Evolutionary conservation across 1,284 basidiomycete genomes (phyloP).

Genomic region (Pseudozyma thailandica): DNA sequence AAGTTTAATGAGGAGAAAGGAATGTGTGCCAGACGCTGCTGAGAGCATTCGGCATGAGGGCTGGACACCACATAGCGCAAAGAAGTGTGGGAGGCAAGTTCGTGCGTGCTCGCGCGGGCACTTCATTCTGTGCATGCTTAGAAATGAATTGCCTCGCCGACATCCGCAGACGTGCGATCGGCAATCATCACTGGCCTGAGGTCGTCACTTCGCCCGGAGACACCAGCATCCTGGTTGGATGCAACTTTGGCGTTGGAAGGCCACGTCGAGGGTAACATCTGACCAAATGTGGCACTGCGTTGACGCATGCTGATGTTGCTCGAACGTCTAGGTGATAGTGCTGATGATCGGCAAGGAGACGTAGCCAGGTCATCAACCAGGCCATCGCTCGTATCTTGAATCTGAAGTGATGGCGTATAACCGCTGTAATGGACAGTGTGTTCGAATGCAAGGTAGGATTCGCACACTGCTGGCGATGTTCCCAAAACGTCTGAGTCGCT

Average conservation of each 20-base stretch:
- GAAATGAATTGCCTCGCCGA: constrained; percentile 31
- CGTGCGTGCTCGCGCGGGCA: not conserved
- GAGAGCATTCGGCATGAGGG: too few species aligned
- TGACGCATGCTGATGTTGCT: constrained; percentile 11
- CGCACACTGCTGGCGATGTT: constrained; percentile 19
- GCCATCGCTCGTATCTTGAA: not conserved
- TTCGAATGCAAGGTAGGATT: constrained; percentile 30
- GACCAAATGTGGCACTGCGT: constrained; percentile 23
- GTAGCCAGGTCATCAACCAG: not conserved
- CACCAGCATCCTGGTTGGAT: not conserved
- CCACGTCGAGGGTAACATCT: constrained; percentile 1
- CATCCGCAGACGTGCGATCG: constrained; percentile 5
- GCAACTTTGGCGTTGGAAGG: not conserved
- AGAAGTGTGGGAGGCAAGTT: too few species aligned
- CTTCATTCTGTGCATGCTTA: not conserved
- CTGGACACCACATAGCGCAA: too few species aligned
- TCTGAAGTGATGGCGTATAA: not conserved
- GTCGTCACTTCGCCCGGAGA: not conserved
- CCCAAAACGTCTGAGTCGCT: not conserved
- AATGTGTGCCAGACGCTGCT: too few species aligned
- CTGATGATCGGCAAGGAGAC: constrained; percentile 27
- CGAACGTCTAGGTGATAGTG: constrained; percentile 23
- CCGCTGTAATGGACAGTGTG: constrained; percentile 26
- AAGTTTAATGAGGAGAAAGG: too few species aligned
- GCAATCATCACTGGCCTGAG: not conserved